phyloP scores from a whole-genome alignment of 2,329 filamentous ascomycete species.

The Penicillium sclerotiorum region DNA sequence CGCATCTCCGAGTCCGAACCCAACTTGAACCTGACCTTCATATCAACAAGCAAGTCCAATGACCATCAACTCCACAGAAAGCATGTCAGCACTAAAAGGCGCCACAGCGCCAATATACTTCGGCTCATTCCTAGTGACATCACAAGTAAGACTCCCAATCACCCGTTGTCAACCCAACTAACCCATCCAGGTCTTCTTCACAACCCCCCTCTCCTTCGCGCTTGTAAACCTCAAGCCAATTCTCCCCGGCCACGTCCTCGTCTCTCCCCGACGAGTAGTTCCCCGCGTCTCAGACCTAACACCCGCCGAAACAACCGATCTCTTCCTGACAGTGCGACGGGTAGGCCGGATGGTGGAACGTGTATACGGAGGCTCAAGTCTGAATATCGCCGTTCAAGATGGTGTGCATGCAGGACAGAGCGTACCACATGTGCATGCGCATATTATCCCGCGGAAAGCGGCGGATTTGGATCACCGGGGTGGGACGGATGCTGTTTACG shows the following conservation, averaged over 20 bases:
- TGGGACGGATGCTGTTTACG: conserved; percentile 76
- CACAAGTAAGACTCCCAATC: conserved; percentile 57
- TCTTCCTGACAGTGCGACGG: conserved; percentile 83
- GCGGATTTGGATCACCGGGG: conserved; percentile 61
- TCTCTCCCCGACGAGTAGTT: conserved; percentile 73
- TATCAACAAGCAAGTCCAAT: neutral
- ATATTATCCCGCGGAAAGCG: conserved; percentile 75
- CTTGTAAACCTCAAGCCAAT: conserved; percentile 96
- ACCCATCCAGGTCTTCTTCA: conserved; percentile 74
- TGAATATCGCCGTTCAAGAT: conserved; percentile 96
- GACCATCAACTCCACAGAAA: conserved; percentile 4
- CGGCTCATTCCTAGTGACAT: conserved; percentile 74
- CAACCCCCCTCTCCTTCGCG: conserved; percentile 77
- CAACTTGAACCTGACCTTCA: neutral
- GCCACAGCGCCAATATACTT: conserved; percentile 60
- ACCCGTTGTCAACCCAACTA: neutral
- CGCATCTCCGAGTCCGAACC: neutral
- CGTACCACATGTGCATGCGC: conserved; percentile 89
- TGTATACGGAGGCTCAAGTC: conserved; percentile 67
- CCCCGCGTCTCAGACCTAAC: conserved; percentile 76
- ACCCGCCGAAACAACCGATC: conserved; percentile 72
- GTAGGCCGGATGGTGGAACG: conserved; percentile 74
- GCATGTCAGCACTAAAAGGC: conserved; percentile 34
- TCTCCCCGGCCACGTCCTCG: conserved; percentile 87
- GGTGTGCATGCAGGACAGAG: conserved; percentile 89